These are phyloP conservation scores for Priceomyces carsonii DNA, from an alignment of 805 yeast species.

Conservation along the genomic window DNA sequence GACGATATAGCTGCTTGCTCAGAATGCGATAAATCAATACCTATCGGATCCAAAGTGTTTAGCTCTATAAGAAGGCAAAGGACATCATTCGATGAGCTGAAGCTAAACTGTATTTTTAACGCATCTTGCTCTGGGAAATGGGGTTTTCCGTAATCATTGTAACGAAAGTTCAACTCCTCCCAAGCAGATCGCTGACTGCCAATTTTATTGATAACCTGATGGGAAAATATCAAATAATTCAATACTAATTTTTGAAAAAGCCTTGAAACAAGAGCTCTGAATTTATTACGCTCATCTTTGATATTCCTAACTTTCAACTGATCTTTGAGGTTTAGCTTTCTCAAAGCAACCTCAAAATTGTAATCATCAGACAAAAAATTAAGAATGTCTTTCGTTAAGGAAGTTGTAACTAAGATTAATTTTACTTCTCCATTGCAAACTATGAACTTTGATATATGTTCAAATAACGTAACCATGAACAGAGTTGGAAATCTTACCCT, in stretches of 20 bases:
- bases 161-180: conserved; percentile 24
- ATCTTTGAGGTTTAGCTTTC: conserved; percentile 43
- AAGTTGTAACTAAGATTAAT: conserved; percentile 12
- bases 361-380: conserved; percentile 30
- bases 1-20: conserved; percentile 25
- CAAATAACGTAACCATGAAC: too few relatives aligned
- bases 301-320: conserved; percentile 45
- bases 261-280: conserved; percentile 43
- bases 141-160: conserved; percentile 61
- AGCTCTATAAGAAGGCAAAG: conserved; percentile 47
- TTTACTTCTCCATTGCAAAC: not conserved
- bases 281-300: conserved; percentile 32
- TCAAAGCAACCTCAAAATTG: conserved; percentile 50
- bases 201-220: conserved; percentile 7
- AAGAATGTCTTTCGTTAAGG: conserved; percentile 11
- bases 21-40: conserved; percentile 41
- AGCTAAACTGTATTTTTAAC: conserved; percentile 47
- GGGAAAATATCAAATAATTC: conserved; percentile 24
- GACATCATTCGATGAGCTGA: conserved; percentile 57
- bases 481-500: too few relatives aligned
- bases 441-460: too few relatives aligned
- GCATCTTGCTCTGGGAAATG: conserved; percentile 18
- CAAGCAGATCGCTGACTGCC: conserved; percentile 16
- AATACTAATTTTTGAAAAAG: conserved; percentile 47
- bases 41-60: conserved; percentile 22